A percentile compares a stretch with the other conserved stretches of the same genome.
Evolutionary conservation across 495 filamentous ascomycete species (phyloP).

Genomic region (Extremus antarcticus): DNA sequence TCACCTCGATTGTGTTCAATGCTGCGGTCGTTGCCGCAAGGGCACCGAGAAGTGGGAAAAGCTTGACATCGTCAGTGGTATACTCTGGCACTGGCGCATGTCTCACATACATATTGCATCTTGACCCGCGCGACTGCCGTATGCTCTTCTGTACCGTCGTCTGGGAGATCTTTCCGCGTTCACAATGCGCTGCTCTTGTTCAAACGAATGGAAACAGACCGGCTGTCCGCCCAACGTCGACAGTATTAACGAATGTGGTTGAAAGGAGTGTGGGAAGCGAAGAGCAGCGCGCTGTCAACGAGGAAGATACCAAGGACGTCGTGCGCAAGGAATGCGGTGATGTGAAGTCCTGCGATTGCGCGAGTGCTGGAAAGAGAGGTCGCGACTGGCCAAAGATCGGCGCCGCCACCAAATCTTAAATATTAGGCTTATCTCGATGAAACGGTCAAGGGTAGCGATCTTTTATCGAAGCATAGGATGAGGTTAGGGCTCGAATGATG

Average conservation of each 20-base stretch:
- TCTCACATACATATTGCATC: background rate
- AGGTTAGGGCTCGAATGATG: too few relatives aligned
- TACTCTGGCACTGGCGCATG: background rate
- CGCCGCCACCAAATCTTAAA: background rate
- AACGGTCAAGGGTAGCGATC: too few relatives aligned
- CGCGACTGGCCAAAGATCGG: background rate
- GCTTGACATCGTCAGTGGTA: background rate
- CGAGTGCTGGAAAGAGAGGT: background rate
- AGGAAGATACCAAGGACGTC: background rate
- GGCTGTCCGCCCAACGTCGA: background rate
- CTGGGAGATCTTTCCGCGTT: too few relatives aligned
- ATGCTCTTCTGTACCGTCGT: too few relatives aligned
- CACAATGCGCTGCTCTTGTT: background rate
- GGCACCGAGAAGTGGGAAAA: slow-evolving; percentile 10
- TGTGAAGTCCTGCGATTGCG: background rate
- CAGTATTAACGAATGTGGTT: background rate
- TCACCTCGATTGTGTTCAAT: slow-evolving; percentile 52
- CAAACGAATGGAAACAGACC: background rate
- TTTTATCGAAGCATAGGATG: too few relatives aligned
- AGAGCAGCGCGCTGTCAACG: background rate
- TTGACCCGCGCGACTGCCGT: background rate
- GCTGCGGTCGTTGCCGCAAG: slow-evolving; percentile 35
- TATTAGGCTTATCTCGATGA: background rate
- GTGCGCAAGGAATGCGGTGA: background rate
- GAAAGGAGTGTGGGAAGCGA: background rate